phyloP scores from a whole-genome alignment of 164 flowering plant species.

The Chloranthus sessilifolius region DNA sequence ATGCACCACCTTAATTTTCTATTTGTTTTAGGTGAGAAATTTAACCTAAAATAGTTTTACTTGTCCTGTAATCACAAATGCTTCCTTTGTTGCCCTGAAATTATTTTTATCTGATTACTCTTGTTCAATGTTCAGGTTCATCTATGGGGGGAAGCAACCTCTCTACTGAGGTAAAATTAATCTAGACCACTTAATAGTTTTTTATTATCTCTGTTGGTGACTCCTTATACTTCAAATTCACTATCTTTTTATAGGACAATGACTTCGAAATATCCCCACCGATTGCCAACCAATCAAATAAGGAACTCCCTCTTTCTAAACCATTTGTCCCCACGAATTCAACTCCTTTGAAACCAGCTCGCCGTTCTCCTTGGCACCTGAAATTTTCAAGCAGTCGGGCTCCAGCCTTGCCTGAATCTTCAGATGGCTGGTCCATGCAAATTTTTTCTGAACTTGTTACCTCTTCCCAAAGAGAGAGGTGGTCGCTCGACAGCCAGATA shows the following conservation, averaged over 20 bases:
- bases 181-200: too few species aligned
- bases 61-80: too few species aligned
- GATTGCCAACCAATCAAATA: too few species aligned
- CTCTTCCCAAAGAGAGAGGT: constrained; percentile 65
- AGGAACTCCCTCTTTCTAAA: constrained; percentile 39
- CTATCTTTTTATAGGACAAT: constrained; percentile 37
- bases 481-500: constrained; percentile 85
- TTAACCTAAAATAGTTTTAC: too few species aligned
- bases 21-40: too few species aligned
- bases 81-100: too few species aligned
- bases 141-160: constrained; percentile 32
- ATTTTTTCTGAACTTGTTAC: constrained; percentile 79
- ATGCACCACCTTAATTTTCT: too few species aligned
- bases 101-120: too few species aligned
- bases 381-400: constrained; percentile 47
- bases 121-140: too few species aligned
- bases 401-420: constrained; percentile 51
- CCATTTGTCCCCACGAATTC: constrained; percentile 41
- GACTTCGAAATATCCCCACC: constrained; percentile 32
- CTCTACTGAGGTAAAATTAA: constrained; percentile 45
- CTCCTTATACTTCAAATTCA: too few species aligned
- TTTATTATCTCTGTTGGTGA: too few species aligned
- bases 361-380: constrained; percentile 59
- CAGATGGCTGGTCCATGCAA: constrained; percentile 88
- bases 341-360: constrained; percentile 52